Base-by-base conservation (phyloP, 2,329 filamentous ascomycete genomes). In the Venturia effusa region DNA sequence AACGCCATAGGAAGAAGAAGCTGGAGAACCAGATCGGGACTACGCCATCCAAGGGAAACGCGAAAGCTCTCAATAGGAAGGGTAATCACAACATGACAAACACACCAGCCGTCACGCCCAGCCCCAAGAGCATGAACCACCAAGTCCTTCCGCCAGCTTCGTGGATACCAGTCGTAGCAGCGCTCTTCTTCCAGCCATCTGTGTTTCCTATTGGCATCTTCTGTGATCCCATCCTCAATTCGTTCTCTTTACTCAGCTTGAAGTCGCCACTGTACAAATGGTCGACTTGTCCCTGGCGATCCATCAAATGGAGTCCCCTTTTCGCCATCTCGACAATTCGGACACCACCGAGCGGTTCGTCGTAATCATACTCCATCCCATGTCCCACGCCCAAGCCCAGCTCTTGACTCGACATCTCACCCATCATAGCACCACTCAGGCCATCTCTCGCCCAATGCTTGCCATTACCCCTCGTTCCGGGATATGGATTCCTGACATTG, bases 21-120 rank as follows among this genome's bases (percentile, higher is more conserved):
- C n/a, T n/a, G n/a, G n/a, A n/a, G n/a, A n/a, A n/a, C n/a, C n/a
- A n/a, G n/a, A n/a, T n/a, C n/a, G n/a, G n/a, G n/a, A n/a, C n/a
- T n/a, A n/a, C n/a, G n/a, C n/a, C n/a, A n/a, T n/a, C n/a, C n/a
- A n/a, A n/a, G n/a, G n/a, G n/a, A n/a, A n/a, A n/a, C n/a, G n/a
- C n/a, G n/a, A n/a, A n/a, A n/a, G n/a, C n/a, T n/a, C n/a, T n/a
- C n/a, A n/a, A n/a, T n/a, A n/a, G n/a, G n/a, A n/a, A n/a, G n/a
- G n/a, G n/a, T n/a, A n/a, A 15, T 62, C 13, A 62, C 43, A 62
- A n/a, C 37, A 48, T 34, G n/a, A 57, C 45, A 51, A 63, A 63
- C 27, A 63, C 43, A 8, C 22, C 30, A 10, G 61, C 61, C 27
- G 61, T 63, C 30, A 63, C 24, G 1, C n/a, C 40, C 32, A 63